Evolutionary conservation across 768 basidiomycete species (phyloP), one percentile per base, ranked within the genome.

Genomic region (Lentinula sp.): DNA sequence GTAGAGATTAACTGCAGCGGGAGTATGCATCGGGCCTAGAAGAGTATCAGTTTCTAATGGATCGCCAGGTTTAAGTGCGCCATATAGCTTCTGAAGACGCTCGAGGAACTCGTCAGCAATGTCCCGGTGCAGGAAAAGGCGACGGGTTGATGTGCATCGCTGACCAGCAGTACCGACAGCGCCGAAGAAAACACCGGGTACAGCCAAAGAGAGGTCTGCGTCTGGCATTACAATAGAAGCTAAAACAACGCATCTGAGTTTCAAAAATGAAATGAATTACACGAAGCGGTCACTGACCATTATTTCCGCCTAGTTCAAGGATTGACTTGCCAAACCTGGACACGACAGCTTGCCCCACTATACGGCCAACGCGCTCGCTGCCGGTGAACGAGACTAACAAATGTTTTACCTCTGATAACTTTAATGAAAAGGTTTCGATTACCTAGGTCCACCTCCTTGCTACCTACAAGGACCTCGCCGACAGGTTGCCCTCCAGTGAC

Each of bases 281-380:
- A 40, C 66, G 51, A 63, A 65, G 56, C 50, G 59, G 62, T 61
- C 60, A 46, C 78, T 58, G 72, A 93, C 93, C 93, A 69, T 98
- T 98, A 75, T 98, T 98, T 39, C 96, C 96, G 28, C 95, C 95
- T 46, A 98, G 78, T 70, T 98, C 96, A 28, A 98, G 81, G 21
- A 98, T 84, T 34, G 86, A 80, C 75, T 96, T 93, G 18, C 95
- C 95, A 71, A 95, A 96, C 63, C 93, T 80, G 59, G 86, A 85
- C 71, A 90, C 90, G 2, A 97, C 95, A 63, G 78, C 80, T 75
- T 85, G 86, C n/a, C 91, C 91, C n/a, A 98, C 94, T 61, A 85
- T 81, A 56, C 88, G 83, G 11, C 96, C 96, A 59, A 93, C 86
- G 57, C 79, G 78, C 72, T 98, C 96, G 68, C 91, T 94, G 4